Evolutionary conservation across 2,329 filamentous ascomycete species (phyloP).

Genomic region (Didymella arachidicola): DNA sequence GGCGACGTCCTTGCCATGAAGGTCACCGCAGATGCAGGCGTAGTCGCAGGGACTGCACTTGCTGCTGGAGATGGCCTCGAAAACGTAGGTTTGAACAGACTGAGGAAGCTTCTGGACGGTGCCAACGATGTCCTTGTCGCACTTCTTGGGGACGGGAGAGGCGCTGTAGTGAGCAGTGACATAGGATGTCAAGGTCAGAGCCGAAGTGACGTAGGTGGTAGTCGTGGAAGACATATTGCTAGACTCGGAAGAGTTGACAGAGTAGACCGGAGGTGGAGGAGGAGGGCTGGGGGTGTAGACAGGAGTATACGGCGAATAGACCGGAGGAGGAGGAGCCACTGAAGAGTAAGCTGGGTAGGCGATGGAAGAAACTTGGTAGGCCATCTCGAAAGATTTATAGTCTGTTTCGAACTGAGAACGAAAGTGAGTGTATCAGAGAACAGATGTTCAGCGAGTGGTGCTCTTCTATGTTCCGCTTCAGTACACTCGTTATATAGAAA

Average conservation of each 20-base stretch:
- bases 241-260: background rate
- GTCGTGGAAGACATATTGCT: slow-evolving; percentile 15
- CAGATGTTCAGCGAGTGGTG: slow-evolving; percentile 19
- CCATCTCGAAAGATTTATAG: slow-evolving; percentile 18
- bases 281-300: background rate
- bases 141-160: slow-evolving; percentile 8
- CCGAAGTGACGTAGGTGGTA: slow-evolving; percentile 18
- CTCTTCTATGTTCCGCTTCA: slow-evolving; percentile 4
- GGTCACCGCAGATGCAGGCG: slow-evolving; percentile 7
- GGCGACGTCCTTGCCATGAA: slow-evolving; percentile 14
- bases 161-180: slow-evolving; percentile 19
- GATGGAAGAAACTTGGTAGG: slow-evolving; percentile 20
- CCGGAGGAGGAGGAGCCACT: slow-evolving; percentile 11
- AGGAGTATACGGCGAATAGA: background rate
- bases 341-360: slow-evolving; percentile 17
- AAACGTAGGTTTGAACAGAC: slow-evolving; percentile 20
- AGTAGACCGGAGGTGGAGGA: background rate
- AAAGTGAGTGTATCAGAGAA: slow-evolving; percentile 14
- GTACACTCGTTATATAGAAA: slow-evolving; percentile 16
- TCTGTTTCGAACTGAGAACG: slow-evolving; percentile 15
- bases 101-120: slow-evolving; percentile 15
- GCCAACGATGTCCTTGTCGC: slow-evolving; percentile 17
- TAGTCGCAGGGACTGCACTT: slow-evolving; percentile 15
- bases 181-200: slow-evolving; percentile 17
- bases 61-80: slow-evolving; percentile 21